phyloP scores from a whole-genome alignment of 805 yeast genomes.

The Metschnikowia similis region DNA sequence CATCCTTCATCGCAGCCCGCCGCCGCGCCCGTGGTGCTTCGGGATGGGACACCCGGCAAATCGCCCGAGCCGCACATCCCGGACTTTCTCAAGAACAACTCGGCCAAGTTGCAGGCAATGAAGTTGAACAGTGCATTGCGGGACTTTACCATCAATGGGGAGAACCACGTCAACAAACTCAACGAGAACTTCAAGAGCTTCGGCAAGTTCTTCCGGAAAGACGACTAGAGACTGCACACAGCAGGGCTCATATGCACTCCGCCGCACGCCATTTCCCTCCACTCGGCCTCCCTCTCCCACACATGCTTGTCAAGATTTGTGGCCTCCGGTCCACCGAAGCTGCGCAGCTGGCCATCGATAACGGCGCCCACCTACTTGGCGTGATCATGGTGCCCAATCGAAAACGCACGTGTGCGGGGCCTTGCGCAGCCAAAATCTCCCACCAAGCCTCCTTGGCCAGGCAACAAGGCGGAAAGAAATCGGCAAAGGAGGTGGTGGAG shows the following conservation, averaged over 20 bases:
- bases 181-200: slow-evolving; percentile 63
- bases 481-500: slow-evolving; percentile 16
- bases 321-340: slow-evolving; percentile 69
- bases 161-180: slow-evolving; percentile 56
- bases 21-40: slow-evolving; percentile 8
- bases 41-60: slow-evolving; percentile 11
- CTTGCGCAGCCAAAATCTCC: slow-evolving; percentile 27
- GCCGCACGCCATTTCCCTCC: not conserved
- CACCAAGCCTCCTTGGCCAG: slow-evolving; percentile 24
- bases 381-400: slow-evolving; percentile 83
- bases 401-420: slow-evolving; percentile 55
- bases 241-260: not conserved
- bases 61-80: slow-evolving; percentile 26
- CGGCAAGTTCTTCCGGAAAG: slow-evolving; percentile 49
- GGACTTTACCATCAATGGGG: slow-evolving; percentile 48
- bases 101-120: slow-evolving; percentile 39
- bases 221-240: slow-evolving; percentile 12
- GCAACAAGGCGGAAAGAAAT: slow-evolving; percentile 14
- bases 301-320: slow-evolving; percentile 70
- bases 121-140: slow-evolving; percentile 39
- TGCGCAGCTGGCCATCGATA: slow-evolving; percentile 63
- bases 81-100: slow-evolving; percentile 16
- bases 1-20: slow-evolving; percentile 17
- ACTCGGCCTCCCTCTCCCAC: not conserved
- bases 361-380: slow-evolving; percentile 78